phyloP scores from a whole-genome alignment of 2,329 filamentous ascomycete species.

The Xylaria sp. region DNA sequence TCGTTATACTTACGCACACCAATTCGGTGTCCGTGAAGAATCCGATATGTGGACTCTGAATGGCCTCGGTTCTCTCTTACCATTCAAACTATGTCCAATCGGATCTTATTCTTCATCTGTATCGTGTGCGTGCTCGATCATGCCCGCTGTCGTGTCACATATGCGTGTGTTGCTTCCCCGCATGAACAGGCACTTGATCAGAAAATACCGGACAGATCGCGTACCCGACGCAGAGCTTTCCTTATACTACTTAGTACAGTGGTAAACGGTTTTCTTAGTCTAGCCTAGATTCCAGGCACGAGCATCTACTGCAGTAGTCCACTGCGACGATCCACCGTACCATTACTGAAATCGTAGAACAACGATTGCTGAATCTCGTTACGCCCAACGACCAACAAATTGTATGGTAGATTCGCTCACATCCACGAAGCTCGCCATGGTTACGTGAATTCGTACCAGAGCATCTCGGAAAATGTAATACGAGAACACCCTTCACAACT shows the following conservation, averaged over 20 bases:
- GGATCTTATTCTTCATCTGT: not conserved
- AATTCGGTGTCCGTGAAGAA: not conserved
- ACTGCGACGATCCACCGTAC: not conserved
- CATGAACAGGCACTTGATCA: not conserved
- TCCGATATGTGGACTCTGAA: not conserved
- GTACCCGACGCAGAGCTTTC: not conserved
- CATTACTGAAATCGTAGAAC: not conserved
- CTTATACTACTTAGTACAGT: not conserved
- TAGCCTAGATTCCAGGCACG: conserved; percentile 3
- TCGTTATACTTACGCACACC: not conserved
- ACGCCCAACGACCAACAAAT: not conserved
- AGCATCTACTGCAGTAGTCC: not conserved
- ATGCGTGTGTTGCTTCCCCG: not conserved
- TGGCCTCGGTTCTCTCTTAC: not conserved
- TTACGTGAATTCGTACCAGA: too few relatives aligned
- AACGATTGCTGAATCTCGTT: not conserved
- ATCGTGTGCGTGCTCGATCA: not conserved
- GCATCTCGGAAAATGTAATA: not conserved
- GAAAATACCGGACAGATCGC: not conserved
- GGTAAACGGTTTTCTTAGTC: not conserved
- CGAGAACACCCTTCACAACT: not conserved
- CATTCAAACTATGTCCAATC: not conserved
- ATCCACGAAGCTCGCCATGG: too few relatives aligned
- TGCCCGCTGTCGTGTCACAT: not conserved
- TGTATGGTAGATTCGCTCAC: too few relatives aligned